phyloP scores from a whole-genome alignment of 768 basidiomycete species.

The Trametes maxima region DNA sequence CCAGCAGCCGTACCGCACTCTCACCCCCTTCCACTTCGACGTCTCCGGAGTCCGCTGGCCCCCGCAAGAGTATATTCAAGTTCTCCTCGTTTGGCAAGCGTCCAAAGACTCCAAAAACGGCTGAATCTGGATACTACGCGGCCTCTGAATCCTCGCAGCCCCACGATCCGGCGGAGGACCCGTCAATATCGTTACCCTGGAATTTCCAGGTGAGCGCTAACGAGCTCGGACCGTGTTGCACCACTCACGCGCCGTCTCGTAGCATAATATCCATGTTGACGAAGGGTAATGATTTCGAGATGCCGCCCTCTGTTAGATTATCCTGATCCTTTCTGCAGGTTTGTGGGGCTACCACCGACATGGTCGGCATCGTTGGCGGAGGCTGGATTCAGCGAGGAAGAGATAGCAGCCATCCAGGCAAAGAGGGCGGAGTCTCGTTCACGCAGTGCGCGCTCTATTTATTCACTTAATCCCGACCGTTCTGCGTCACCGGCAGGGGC shows the following conservation, averaged over 20 bases:
- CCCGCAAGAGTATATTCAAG: slow-evolving; percentile 40
- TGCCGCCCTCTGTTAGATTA: neutral
- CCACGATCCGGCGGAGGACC: slow-evolving; percentile 47
- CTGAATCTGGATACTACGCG: slow-evolving; percentile 21
- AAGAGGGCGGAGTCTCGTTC: slow-evolving; percentile 33
- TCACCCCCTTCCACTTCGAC: slow-evolving; percentile 26
- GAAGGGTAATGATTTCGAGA: slow-evolving; percentile 53
- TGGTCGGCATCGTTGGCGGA: slow-evolving; percentile 65
- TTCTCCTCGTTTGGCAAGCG: slow-evolving; percentile 38
- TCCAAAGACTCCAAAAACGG: slow-evolving; percentile 36
- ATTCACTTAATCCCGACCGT: slow-evolving; percentile 19
- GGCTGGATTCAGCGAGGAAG: slow-evolving; percentile 68
- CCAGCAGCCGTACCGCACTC: slow-evolving; percentile 22
- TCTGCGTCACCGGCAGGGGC: slow-evolving; percentile 17
- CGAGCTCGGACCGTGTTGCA: neutral
- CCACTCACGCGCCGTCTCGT: neutral
- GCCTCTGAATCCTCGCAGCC: slow-evolving; percentile 20
- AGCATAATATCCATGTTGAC: slow-evolving; percentile 83
- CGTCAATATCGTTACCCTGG: slow-evolving; percentile 69
- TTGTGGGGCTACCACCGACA: slow-evolving; percentile 69
- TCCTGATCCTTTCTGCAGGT: slow-evolving; percentile 38
- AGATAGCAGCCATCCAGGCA: slow-evolving; percentile 62
- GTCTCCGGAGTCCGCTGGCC: slow-evolving; percentile 29
- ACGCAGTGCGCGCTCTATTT: slow-evolving; percentile 25
- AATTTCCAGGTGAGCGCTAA: slow-evolving; percentile 64